A percentile compares a stretch with the other conserved stretches of the same genome.
phyloP scores from a whole-genome alignment of 345 rosid species.

The Syzygium aromaticum region DNA sequence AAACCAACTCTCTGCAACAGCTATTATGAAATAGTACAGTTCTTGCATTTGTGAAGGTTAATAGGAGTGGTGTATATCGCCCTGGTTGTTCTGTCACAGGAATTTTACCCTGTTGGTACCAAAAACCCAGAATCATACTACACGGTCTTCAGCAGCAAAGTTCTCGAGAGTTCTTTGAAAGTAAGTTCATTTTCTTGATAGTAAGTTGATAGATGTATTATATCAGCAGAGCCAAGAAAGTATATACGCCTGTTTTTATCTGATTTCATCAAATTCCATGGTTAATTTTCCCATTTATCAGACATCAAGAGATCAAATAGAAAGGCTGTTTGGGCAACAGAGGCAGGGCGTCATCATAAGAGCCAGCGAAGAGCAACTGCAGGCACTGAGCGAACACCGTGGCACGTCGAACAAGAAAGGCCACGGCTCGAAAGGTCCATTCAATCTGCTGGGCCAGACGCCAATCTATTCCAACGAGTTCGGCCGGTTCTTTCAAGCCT shows the following conservation, averaged over 20 bases:
- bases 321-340: slow-evolving; percentile 18
- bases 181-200: slow-evolving; percentile 2
- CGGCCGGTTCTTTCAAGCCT: slow-evolving; percentile 34
- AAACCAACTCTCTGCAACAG: background rate
- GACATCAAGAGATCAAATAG: slow-evolving; percentile 33
- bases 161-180: slow-evolving; percentile 37
- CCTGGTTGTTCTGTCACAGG: slow-evolving; percentile 4
- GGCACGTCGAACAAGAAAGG: background rate
- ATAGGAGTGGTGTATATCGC: background rate
- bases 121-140: slow-evolving; percentile 25
- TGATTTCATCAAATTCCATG: background rate
- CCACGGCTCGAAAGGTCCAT: slow-evolving; percentile 8
- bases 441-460: slow-evolving; percentile 14
- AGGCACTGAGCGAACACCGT: slow-evolving; percentile 5
- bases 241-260: background rate
- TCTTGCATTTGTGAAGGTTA: background rate
- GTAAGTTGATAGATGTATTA: background rate
- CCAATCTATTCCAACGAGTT: slow-evolving; percentile 33
- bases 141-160: slow-evolving; percentile 22
- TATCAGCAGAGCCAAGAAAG: background rate
- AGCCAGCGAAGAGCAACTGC: slow-evolving; percentile 18
- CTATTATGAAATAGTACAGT: background rate
- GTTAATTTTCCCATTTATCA: background rate
- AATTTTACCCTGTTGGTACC: slow-evolving; percentile 18
- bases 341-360: slow-evolving; percentile 16